Base-by-base conservation (phyloP, 2,329 filamentous ascomycete genomes). In the Colletotrichum zoysiae region DNA sequence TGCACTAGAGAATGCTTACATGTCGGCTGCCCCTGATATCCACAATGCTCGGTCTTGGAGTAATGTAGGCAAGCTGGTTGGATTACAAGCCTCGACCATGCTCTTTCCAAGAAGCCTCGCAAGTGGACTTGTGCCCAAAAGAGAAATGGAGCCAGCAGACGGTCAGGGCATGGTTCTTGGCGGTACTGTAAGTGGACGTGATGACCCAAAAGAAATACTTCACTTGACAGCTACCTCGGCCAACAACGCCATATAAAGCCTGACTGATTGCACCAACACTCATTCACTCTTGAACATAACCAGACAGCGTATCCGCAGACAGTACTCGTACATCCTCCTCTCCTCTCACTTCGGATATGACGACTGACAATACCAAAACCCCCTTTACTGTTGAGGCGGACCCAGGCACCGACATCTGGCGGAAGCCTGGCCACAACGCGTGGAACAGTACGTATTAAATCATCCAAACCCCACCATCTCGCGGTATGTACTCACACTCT, bases 331-430 rank as follows among this genome's bases (percentile, higher is more conserved):
- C 23, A 60, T 23, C 30, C 16, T 5, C 18, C 16, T 18, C 18
- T 18, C 18, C 18, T n/a, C 18, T 5, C 26, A 60, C 26, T 2
- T 20, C 26, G 5, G 42, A 40, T 1, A 66, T 66, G 64, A 35
- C 55, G 30, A 11, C 53, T 23, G 2, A 42, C 11, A 48, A 44
- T 8, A 40, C 3, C 16, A 58, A 40, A 23, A 40, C 55, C 42
- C 60, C 50, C 18, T 89, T 91, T 79, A 84, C 81, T 16, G 84
- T 93, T 75, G 85, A 83, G 64, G 88, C 90, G 23, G 77, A 81
- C 0, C 85, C 91, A 0, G 86, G 85, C 35, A 94, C 91, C 44
- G 93, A 95, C 80, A 89, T 95, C 78, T 95, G 92, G 92, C 89
- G 91, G 78, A 93, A 93, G 79, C 82, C 84, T 16, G 88, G 87